A percentile compares a stretch with the other conserved stretches of the same genome.
Evolutionary conservation across 2,329 filamentous ascomycete species (phyloP).

Genomic region (Apiospora hydei): DNA sequence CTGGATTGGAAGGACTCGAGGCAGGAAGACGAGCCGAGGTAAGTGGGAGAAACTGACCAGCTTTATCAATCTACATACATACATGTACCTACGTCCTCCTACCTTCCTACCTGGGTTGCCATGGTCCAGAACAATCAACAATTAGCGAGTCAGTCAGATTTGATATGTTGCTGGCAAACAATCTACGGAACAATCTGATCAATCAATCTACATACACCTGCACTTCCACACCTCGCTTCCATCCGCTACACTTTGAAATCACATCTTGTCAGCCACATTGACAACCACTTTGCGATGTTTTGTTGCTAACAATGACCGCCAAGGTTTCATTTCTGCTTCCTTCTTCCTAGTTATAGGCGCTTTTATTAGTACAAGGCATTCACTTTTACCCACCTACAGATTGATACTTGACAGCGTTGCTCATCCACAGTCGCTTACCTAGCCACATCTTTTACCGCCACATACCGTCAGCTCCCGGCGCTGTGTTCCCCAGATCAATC

Average conservation of each 20-base stretch:
- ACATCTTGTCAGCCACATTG: background rate
- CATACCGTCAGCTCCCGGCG: background rate
- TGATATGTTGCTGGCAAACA: background rate
- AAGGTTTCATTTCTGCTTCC: background rate
- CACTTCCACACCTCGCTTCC: background rate
- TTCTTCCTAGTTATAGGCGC: background rate
- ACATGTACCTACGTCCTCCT: no score
- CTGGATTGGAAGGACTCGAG: background rate
- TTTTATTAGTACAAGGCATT: background rate
- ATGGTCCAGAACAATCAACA: background rate
- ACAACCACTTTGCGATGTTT: background rate
- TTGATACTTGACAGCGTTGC: background rate
- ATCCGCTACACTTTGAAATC: background rate
- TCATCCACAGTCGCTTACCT: background rate
- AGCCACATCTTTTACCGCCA: background rate
- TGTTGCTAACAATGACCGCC: background rate
- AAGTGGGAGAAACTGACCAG: background rate
- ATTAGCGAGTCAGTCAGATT: background rate
- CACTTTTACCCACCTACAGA: background rate
- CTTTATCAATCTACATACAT: constrained; percentile 16
- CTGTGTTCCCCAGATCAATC: constrained; percentile 18
- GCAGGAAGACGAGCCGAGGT: background rate
- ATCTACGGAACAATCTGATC: background rate
- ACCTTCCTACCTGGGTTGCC: constrained; percentile 1
- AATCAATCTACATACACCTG: no score